Conservation (phyloP, 2,329 filamentous ascomycete genomes). For the Tetracladium maxilliforme region DNA sequence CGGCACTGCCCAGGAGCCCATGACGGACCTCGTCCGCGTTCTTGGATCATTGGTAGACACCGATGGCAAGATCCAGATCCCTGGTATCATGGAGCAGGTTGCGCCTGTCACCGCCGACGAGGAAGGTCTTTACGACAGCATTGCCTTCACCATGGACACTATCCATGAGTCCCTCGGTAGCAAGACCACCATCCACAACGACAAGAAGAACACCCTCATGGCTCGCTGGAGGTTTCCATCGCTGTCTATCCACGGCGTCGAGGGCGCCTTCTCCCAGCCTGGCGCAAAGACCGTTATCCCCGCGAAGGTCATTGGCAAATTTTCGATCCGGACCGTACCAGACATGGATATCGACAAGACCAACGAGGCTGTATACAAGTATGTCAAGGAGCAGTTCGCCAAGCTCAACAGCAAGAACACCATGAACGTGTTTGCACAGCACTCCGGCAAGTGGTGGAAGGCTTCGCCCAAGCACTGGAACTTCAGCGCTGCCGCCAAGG, state of each 20-base stretch:
- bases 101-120: constrained; percentile 79
- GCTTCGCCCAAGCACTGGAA: constrained; percentile 98
- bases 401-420: constrained; percentile 89
- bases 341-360: constrained; percentile 92
- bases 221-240: constrained; percentile 91
- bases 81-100: constrained; percentile 88
- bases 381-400: constrained; percentile 71
- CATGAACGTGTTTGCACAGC: constrained; percentile 65
- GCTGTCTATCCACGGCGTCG: constrained; percentile 83
- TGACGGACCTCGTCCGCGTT: constrained; percentile 84
- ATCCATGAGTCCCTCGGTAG: constrained; percentile 84
- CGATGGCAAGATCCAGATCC: constrained; percentile 82
- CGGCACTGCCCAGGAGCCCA: constrained; percentile 91
- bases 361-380: constrained; percentile 70
- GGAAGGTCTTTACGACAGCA: constrained; percentile 72
- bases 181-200: constrained; percentile 70
- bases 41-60: constrained; percentile 77
- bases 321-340: constrained; percentile 93
- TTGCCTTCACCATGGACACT: constrained; percentile 93
- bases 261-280: constrained; percentile 84
- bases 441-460: constrained; percentile 98
- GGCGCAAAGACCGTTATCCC: constrained; percentile 98
- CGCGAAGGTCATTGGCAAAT: constrained; percentile 95
- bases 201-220: constrained; percentile 91
- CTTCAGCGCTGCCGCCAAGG: constrained; percentile 86